Evolutionary conservation across 1,284 basidiomycete species (phyloP), one percentile per base, ranked within the genome.

Genomic region (Taiwanofungus camphoratus): DNA sequence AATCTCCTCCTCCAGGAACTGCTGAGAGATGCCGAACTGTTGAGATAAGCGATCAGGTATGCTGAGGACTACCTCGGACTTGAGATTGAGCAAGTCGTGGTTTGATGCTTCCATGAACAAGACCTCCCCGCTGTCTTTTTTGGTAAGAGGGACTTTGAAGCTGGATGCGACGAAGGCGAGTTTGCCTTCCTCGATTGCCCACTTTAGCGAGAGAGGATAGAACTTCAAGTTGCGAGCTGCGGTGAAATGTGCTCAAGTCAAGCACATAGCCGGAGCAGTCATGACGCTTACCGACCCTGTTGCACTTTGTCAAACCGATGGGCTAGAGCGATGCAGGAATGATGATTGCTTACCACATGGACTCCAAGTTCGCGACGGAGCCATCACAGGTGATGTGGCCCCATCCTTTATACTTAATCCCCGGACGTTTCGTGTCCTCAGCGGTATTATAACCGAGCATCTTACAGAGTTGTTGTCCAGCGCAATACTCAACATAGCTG

Each of bases 331-430:
- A 44, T 20, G 9, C 18, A n/a, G 15, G 16, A 19, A 41, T 8
- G 39, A 34, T 31, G 45, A 19, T 13, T 33, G 45, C 65, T 39
- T 42, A 67, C 70, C 71, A 73, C 40, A 73, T 66, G 4, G 71
- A 68, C 52, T 75, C 71, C 41, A 72, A 41, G 45, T 74, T 74
- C 1, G 71, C 71, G 8, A 74, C 55, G 11, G 69, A 63, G 9
- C 72, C 71, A 36, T 62, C 71, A 31, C 62, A 66, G 5, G 69
- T 61, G 36, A 74, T 67, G 49, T 74, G 72, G 1, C 71, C 72
- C 71, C 71, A 74, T 12, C 54, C 57, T 5, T 42, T 43, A 35
- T 33, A 38, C 16, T 26, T n/a, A n/a, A n/a, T n/a, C n/a, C n/a
- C 3, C n/a, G n/a, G n/a, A n/a, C n/a, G n/a, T n/a, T n/a, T n/a